Evolutionary conservation across 2,329 filamentous ascomycete genomes (phyloP).

Genomic region (Venturia aucupariae): DNA sequence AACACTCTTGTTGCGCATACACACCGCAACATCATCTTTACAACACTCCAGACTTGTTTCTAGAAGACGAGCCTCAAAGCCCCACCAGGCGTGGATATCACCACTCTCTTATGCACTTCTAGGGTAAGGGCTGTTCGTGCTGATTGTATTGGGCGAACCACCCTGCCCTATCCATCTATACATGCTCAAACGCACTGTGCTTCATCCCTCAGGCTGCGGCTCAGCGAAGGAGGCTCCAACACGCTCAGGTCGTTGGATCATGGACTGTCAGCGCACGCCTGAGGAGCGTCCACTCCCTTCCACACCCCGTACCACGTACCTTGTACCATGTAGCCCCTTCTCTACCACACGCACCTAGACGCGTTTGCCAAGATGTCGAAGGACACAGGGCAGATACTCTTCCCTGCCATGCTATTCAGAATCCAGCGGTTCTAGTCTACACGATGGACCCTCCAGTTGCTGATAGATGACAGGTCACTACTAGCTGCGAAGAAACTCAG

Average conservation of each 20-base stretch:
- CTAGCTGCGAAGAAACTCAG: neutral
- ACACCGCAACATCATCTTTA: constrained; percentile 3
- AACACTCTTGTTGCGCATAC: constrained; percentile 3
- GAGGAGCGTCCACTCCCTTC: neutral
- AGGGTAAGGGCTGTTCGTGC: constrained; percentile 1
- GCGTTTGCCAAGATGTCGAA: neutral
- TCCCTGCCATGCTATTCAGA: neutral
- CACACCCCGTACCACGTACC: neutral
- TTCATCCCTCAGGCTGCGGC: constrained; percentile 1
- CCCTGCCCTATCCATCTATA: neutral
- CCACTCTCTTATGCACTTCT: constrained; percentile 1
- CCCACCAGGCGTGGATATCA: constrained; percentile 7
- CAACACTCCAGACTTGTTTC: constrained; percentile 2
- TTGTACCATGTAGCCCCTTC: neutral
- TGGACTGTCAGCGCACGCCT: neutral
- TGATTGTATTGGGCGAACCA: neutral
- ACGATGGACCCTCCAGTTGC: neutral
- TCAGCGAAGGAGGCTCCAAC: neutral
- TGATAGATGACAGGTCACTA: constrained; percentile 4
- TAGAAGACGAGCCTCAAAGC: constrained; percentile 2
- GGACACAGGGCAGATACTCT: neutral
- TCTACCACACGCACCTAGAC: neutral
- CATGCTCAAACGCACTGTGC: constrained; percentile 4
- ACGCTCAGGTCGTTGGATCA: neutral
- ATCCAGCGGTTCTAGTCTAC: neutral